phyloP scores from a whole-genome alignment of 2,329 filamentous ascomycete species.

The Dothidotthia symphoricarpi region DNA sequence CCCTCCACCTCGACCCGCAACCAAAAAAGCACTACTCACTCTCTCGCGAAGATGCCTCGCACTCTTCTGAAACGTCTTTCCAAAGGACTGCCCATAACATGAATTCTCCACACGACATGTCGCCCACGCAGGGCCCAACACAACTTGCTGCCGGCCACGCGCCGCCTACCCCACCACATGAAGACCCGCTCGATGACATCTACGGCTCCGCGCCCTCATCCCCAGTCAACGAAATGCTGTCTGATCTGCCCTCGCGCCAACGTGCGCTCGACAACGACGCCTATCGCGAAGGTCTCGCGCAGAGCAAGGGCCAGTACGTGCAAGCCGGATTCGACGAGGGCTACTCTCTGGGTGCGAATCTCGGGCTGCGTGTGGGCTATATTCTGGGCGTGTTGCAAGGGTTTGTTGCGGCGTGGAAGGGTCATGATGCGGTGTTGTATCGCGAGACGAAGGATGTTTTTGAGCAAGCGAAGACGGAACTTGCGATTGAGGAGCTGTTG shows the following conservation, averaged over 20 bases:
- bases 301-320: constrained; percentile 71
- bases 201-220: constrained; percentile 48
- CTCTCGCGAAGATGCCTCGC: no score
- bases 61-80: neutral
- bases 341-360: constrained; percentile 75
- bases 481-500: constrained; percentile 64
- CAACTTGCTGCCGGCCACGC: constrained; percentile 30
- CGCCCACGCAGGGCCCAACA: constrained; percentile 26
- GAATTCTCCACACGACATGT: constrained; percentile 21
- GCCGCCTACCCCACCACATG: constrained; percentile 36
- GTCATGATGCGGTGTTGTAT: constrained; percentile 23
- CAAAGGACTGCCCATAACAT: constrained; percentile 6
- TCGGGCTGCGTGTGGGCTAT: constrained; percentile 72
- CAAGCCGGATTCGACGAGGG: constrained; percentile 92
- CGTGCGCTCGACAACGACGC: constrained; percentile 78
- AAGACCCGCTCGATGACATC: constrained; percentile 46
- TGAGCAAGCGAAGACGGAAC: constrained; percentile 54
- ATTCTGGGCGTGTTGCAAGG: constrained; percentile 77
- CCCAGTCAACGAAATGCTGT: constrained; percentile 51
- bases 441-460: constrained; percentile 34
- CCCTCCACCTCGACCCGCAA: no score
- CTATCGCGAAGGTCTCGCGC: constrained; percentile 82
- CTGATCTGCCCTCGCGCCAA: constrained; percentile 73
- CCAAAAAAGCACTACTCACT: no score
- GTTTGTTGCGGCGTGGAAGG: constrained; percentile 53